Evolutionary conservation across 176 grass and related monocot genomes (phyloP), one percentile per base, ranked within the genome.

Genomic region (Oryza rufipogon): DNA sequence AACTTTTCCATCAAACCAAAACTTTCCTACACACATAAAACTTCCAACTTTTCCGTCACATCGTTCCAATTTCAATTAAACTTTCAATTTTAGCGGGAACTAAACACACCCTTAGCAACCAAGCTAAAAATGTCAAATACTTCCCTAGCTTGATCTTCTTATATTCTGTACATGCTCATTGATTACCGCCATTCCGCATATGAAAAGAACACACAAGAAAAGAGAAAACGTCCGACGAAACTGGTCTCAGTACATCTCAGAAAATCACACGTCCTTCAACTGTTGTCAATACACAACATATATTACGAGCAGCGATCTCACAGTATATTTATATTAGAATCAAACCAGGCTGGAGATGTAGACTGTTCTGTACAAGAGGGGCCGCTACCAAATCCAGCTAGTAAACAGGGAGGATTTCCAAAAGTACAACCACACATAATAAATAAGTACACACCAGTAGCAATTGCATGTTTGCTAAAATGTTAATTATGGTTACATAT

Each of bases 371-470:
- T 67, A 67, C 65, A 67, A 9, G 56, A 42, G 6, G 58, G 25
- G 25, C 34, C 51, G 22, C 47, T 81, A 44, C 15, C 23, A 80
- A 72, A 74, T 83, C 42, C 47, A 23, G 42, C 58, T 52, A 41
- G 39, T 41, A 41, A 68, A 68, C 60, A 15, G 32, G 12, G 42
- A 65, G 60, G 28, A 54, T 41, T 76, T 76, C 44, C 20, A 84
- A 36, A 68, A 77, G 42, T 77, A 77, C 33, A 77, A 70, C 30
- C 64, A 70, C 65, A 58, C 2, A 30, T 32, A 84, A 34, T 34
- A 4, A n/a, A 76, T 36, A 61, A 33, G 9, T 9, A 25, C 32
- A 84, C 4, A 54, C 46, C 11, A 19, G 32, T 61, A 46, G 26
- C 70, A 33, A 66, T 22, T 38, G 28, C 63, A 51, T 66, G 28